phyloP scores from a whole-genome alignment of 2,329 filamentous ascomycete genomes.

The Sarocladium oryzae region DNA sequence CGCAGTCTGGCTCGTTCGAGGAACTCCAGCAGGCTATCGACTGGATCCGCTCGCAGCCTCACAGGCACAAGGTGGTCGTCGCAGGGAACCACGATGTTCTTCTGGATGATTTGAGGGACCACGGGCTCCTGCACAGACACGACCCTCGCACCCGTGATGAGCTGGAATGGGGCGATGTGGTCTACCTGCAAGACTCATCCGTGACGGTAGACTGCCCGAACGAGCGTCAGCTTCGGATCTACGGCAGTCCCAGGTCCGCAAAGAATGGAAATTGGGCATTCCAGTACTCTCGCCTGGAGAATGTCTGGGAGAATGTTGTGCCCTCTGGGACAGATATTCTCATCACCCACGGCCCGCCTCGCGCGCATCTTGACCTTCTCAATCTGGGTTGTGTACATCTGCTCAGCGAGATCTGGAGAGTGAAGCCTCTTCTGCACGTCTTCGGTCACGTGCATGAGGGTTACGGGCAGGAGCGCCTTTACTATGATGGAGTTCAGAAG shows the following conservation, averaged over 20 bases:
- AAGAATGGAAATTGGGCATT: slow-evolving; percentile 33
- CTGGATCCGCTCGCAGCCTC: slow-evolving; percentile 33
- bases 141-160: background rate
- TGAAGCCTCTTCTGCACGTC: slow-evolving; percentile 52
- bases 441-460: slow-evolving; percentile 64
- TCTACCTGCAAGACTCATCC: slow-evolving; percentile 19
- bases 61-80: slow-evolving; percentile 35
- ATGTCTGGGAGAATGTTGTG: slow-evolving; percentile 22
- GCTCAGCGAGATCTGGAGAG: slow-evolving; percentile 41
- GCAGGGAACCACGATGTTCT: slow-evolving; percentile 39
- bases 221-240: slow-evolving; percentile 22
- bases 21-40: slow-evolving; percentile 30
- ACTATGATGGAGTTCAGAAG: slow-evolving; percentile 19
- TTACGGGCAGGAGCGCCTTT: slow-evolving; percentile 23
- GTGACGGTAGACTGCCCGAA: slow-evolving; percentile 16
- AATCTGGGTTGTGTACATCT: slow-evolving; percentile 25
- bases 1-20: slow-evolving; percentile 32
- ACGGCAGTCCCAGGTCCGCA: slow-evolving; percentile 25
- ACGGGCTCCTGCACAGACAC: background rate
- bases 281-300: slow-evolving; percentile 27
- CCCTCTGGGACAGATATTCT: slow-evolving; percentile 27
- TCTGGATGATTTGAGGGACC: slow-evolving; percentile 17
- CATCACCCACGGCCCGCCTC: slow-evolving; percentile 32
- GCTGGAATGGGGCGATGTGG: slow-evolving; percentile 19
- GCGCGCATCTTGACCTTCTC: slow-evolving; percentile 27